phyloP scores from a whole-genome alignment of 164 flowering plant species.

The Kalanchoe fedtschenkoi region DNA sequence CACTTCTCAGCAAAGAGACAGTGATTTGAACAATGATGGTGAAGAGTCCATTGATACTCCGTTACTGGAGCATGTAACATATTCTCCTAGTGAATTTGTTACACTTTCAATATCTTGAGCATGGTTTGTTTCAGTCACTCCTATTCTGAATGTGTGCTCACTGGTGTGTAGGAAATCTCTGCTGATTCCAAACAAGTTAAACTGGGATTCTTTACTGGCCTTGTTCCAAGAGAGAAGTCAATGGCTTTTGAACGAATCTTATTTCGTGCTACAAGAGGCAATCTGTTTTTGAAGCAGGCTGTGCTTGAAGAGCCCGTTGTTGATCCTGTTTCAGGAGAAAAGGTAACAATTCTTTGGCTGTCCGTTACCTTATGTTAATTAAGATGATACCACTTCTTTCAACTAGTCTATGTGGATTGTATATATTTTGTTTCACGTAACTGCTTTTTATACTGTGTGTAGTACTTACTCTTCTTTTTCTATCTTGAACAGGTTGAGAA shows the following conservation, averaged over 20 bases:
- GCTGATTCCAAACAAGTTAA: constrained; percentile 80
- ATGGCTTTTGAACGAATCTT: constrained; percentile 94
- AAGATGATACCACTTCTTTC: not conserved
- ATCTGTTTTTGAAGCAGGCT: constrained; percentile 67
- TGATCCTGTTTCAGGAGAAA: constrained; percentile 92
- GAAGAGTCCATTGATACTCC: constrained; percentile 65
- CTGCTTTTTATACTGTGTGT: not conserved
- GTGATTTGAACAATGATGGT: constrained; percentile 26
- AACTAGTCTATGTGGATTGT: not conserved
- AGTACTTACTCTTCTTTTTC: not conserved
- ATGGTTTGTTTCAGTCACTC: not conserved
- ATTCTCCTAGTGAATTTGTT: not conserved
- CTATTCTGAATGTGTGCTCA: not conserved
- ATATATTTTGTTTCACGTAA: not conserved
- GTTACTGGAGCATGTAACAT: constrained; percentile 31
- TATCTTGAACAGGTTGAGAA: constrained; percentile 53
- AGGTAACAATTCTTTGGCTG: constrained; percentile 35
- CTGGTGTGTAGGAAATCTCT: constrained; percentile 39
- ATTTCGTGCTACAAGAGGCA: constrained; percentile 98
- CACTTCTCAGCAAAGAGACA: constrained; percentile 50
- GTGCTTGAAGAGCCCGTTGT: constrained; percentile 60
- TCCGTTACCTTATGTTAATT: not conserved
- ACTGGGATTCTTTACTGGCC: constrained; percentile 78
- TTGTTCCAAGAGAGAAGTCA: constrained; percentile 80
- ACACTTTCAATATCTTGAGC: not conserved